phyloP scores from a whole-genome alignment of 202 grass and related monocot species.

The Digitaria exilis region DNA sequence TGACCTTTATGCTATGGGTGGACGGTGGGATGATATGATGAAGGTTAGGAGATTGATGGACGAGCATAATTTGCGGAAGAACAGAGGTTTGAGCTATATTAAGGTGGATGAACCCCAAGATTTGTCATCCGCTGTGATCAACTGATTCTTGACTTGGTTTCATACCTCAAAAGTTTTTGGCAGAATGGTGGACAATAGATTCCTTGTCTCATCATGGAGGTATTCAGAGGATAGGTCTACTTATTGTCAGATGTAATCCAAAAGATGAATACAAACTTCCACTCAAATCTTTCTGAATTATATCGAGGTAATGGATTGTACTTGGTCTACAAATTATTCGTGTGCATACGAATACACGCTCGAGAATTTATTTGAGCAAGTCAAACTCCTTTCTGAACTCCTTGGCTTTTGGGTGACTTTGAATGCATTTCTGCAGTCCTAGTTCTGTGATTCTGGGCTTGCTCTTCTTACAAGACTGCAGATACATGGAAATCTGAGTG shows the following conservation, averaged over 20 bases:
- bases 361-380: slow-evolving; percentile 6
- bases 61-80: slow-evolving; percentile 46
- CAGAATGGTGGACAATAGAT: not conserved
- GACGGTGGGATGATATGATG: slow-evolving; percentile 49
- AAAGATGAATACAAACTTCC: not conserved
- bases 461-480: not conserved
- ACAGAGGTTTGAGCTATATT: slow-evolving; percentile 49
- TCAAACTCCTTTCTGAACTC: not conserved
- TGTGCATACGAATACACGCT: not conserved
- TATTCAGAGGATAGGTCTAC: slow-evolving; percentile 19
- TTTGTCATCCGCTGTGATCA: slow-evolving; percentile 27
- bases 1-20: slow-evolving; percentile 68
- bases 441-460: not conserved
- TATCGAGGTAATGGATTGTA: not conserved
- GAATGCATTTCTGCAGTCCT: not conserved
- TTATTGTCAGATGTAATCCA: slow-evolving; percentile 9
- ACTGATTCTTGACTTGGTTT: slow-evolving; percentile 28
- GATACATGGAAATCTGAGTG: not conserved
- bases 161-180: not conserved
- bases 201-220: not conserved
- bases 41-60: slow-evolving; percentile 66
- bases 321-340: not conserved
- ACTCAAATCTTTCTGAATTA: not conserved
- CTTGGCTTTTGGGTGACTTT: not conserved
- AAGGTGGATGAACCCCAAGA: slow-evolving; percentile 11